Conservation (phyloP, 2,329 filamentous ascomycete species). For the Phyllosticta capitalensis region DNA sequence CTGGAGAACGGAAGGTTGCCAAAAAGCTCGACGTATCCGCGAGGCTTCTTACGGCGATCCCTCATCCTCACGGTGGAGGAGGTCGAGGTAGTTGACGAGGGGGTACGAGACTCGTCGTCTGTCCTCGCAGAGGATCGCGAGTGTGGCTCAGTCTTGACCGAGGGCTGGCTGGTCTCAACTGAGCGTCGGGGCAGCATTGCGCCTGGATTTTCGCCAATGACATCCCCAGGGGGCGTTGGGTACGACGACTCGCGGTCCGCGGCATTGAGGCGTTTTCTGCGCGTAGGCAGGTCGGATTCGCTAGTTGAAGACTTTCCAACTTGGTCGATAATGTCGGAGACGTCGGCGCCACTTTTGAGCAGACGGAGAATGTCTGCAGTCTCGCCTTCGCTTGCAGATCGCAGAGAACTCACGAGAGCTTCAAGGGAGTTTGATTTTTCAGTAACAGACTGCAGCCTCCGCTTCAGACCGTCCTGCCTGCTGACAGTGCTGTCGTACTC, state of each 20-base stretch:
- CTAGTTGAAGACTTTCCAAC: background rate
- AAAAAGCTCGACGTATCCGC: slow-evolving; percentile 4
- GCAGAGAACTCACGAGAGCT: slow-evolving; percentile 1
- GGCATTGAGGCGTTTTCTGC: background rate
- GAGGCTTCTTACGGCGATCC: background rate
- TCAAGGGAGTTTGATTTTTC: slow-evolving; percentile 7
- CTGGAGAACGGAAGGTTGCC: slow-evolving; percentile 7
- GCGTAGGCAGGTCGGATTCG: background rate
- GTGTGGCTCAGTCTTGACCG: background rate
- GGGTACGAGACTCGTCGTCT: background rate
- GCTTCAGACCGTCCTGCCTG: slow-evolving; percentile 9
- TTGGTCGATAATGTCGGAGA: background rate
- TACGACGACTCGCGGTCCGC: background rate
- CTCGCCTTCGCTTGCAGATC: slow-evolving; percentile 2
- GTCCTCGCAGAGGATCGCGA: background rate
- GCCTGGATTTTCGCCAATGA: background rate
- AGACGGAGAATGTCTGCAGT: slow-evolving; percentile 4
- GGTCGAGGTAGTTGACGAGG: background rate
- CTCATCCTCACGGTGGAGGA: background rate
- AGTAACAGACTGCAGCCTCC: slow-evolving; percentile 4
- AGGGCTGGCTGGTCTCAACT: background rate
- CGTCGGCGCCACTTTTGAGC: background rate
- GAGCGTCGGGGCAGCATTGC: background rate
- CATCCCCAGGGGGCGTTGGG: slow-evolving; percentile 1
- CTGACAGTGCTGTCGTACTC: slow-evolving; percentile 8